phyloP scores from a whole-genome alignment of 352 stramenopile species.

The Pilasporangium apinafurcum region DNA sequence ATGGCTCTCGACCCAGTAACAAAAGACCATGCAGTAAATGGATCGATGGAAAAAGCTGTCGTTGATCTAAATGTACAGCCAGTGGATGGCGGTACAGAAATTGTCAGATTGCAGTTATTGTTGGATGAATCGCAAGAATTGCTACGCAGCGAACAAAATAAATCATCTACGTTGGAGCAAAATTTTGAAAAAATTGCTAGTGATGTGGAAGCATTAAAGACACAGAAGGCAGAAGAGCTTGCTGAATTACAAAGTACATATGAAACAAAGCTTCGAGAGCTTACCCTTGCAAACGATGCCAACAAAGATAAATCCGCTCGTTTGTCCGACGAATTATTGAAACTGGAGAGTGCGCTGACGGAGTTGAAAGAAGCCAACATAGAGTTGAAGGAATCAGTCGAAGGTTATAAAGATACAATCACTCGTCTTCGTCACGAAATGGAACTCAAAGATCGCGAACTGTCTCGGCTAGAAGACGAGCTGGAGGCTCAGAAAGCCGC shows the following conservation, averaged over 20 bases:
- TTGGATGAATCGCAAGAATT: no score
- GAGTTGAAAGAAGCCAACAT: background rate
- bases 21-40: no score
- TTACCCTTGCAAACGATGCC: no score
- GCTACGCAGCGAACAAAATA: no score
- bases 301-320: no score
- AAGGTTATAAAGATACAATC: slow-evolving; percentile 1
- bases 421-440: background rate
- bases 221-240: background rate
- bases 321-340: slow-evolving; percentile 1
- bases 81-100: no score
- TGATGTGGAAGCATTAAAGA: slow-evolving; percentile 1
- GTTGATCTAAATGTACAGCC: no score
- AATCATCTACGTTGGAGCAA: no score
- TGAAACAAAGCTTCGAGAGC: background rate
- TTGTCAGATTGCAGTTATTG: no score
- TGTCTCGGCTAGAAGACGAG: slow-evolving; percentile 8
- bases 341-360: background rate
- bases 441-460: background rate
- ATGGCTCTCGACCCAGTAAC: no score
- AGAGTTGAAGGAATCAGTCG: slow-evolving; percentile 7
- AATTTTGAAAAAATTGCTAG: no score
- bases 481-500: slow-evolving; percentile 8
- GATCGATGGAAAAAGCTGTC: no score
- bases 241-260: background rate